These are phyloP conservation scores for Chlorella sp. DNA, from an alignment of 139 green algal species.

Conservation along the genomic window DNA sequence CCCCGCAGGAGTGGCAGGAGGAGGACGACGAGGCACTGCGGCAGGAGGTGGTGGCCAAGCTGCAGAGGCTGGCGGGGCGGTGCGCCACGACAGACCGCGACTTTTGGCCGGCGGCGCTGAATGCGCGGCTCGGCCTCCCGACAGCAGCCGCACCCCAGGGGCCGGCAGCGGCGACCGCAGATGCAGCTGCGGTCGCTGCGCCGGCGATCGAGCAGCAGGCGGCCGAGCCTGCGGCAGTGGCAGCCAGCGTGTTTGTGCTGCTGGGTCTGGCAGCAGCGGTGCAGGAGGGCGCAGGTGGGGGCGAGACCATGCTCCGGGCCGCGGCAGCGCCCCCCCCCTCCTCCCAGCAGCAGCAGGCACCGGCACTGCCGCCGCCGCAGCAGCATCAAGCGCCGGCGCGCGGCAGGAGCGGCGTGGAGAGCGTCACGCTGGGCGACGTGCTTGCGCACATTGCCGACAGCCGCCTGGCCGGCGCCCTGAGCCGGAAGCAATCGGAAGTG, in stretches of 20 bases:
- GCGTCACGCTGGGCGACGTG: slow-evolving; percentile 7
- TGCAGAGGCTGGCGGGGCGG: neutral
- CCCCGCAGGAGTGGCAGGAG: slow-evolving; percentile 20
- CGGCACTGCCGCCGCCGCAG: neutral
- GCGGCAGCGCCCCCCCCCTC: neutral
- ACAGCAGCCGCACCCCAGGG: neutral
- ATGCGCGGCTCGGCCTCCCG: too few relatives aligned
- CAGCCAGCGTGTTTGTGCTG: neutral
- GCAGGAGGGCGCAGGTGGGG: neutral
- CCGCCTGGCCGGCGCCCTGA: neutral
- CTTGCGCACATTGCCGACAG: neutral
- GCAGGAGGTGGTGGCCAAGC: neutral
- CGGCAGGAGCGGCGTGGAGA: neutral
- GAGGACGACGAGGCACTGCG: slow-evolving; percentile 5
- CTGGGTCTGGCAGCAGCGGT: neutral
- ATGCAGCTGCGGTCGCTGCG: too few relatives aligned
- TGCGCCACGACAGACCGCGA: neutral
- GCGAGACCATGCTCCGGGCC: too few relatives aligned
- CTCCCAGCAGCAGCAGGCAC: neutral
- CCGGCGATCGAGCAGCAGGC: neutral
- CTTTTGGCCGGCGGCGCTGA: slow-evolving; percentile 1
- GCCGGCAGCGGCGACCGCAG: neutral
- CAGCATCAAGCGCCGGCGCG: neutral
- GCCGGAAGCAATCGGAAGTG: slow-evolving; percentile 5
- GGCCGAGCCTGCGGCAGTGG: neutral